Evolutionary conservation across 2,329 filamentous ascomycete species (phyloP).

Genomic region (Pyrenophora tritici-repentis): DNA sequence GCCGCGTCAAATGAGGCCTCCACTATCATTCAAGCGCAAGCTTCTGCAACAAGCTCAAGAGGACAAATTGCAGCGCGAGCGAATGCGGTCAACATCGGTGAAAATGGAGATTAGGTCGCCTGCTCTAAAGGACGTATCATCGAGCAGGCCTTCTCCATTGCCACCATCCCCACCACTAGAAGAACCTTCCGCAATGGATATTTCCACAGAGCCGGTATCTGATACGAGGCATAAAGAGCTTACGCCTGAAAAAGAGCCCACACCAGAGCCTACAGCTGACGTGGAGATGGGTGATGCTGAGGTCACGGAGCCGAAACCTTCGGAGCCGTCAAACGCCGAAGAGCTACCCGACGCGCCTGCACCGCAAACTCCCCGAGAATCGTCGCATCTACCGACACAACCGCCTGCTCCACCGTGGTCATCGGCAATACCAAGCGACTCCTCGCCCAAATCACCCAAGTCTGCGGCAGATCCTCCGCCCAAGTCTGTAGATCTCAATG

Average conservation of each 20-base stretch:
- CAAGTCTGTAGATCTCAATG: constrained; percentile 30
- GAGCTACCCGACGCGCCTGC: constrained; percentile 38
- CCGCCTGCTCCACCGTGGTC: constrained; percentile 43
- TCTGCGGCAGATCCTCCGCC: constrained; percentile 14
- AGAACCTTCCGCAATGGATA: constrained; percentile 34
- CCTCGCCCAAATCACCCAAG: constrained; percentile 20
- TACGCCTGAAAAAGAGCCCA: constrained; percentile 31
- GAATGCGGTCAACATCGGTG: constrained; percentile 42
- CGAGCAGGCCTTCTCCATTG: constrained; percentile 39
- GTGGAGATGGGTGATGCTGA: constrained; percentile 28
- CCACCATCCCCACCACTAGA: constrained; percentile 32
- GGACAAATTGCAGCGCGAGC: constrained; percentile 45
- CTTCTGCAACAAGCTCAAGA: constrained; percentile 47
- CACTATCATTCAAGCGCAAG: constrained; percentile 44
- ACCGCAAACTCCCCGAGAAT: constrained; percentile 22
- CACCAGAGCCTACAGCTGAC: constrained; percentile 20
- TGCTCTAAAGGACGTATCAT: constrained; percentile 39
- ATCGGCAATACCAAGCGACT: constrained; percentile 19
- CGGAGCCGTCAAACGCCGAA: constrained; percentile 30
- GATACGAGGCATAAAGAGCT: constrained; percentile 27
- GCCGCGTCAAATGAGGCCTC: constrained; percentile 33
- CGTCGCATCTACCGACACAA: constrained; percentile 38
- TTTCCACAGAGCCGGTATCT: constrained; percentile 25
- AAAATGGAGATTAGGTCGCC: constrained; percentile 43
- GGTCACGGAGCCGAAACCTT: constrained; percentile 15